Evolutionary conservation across 345 rosid species (phyloP).

Genomic region (Citrus mangshanensis): DNA sequence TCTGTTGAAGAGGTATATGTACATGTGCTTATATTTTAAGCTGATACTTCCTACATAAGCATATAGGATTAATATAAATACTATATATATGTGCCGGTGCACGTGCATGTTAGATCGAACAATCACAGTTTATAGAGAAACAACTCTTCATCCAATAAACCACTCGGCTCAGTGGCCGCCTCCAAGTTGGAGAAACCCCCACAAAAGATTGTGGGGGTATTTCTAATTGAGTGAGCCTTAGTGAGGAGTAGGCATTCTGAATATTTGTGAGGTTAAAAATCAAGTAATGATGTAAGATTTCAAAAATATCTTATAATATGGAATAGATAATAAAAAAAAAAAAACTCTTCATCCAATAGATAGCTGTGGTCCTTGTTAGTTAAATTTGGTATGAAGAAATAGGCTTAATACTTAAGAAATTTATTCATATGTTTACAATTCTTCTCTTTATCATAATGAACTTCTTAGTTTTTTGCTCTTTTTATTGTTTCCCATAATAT

Average conservation of each 20-base stretch:
- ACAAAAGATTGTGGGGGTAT: too few species aligned
- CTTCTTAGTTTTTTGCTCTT: not conserved
- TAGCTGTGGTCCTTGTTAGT: not conserved
- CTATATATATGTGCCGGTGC: not conserved
- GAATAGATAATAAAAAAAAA: too few species aligned
- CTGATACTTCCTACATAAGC: not conserved
- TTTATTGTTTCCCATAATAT: not conserved
- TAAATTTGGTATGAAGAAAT: not conserved
- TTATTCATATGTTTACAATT: not conserved
- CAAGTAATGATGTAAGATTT: too few species aligned
- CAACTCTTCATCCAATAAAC: not conserved
- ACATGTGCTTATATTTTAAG: not conserved
- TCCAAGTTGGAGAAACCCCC: too few species aligned
- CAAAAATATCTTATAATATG: too few species aligned
- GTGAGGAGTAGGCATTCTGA: too few species aligned
- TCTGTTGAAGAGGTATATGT: slow-evolving; percentile 32
- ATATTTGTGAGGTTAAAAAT: too few species aligned
- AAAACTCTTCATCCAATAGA: not conserved
- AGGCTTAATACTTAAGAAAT: not conserved
- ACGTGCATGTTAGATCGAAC: not conserved
- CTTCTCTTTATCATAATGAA: not conserved
- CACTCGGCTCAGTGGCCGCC: too few species aligned
- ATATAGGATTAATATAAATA: not conserved
- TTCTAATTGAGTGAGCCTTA: too few species aligned
- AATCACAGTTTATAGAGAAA: not conserved